Conservation (phyloP, 179 eudicot species). For the Camellia oleifera region DNA sequence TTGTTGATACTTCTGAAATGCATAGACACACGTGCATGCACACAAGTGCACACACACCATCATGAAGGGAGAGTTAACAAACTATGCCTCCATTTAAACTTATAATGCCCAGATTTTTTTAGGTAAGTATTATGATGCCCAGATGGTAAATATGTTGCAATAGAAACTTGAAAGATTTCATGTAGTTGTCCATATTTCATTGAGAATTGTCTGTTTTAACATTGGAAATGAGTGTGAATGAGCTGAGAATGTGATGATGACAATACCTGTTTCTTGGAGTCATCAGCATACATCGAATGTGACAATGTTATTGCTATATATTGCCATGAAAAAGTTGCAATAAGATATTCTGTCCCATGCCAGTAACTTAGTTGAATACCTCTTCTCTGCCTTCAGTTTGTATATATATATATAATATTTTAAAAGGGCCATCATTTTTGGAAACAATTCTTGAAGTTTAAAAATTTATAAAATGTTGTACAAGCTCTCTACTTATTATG, state of each 20-base stretch:
- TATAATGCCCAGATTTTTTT: background rate
- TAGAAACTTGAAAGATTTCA: background rate
- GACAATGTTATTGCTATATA: background rate
- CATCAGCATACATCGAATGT: background rate
- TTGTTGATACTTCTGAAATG: background rate
- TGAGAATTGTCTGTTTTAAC: background rate
- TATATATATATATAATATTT: background rate
- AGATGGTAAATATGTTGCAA: background rate
- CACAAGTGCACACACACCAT: background rate
- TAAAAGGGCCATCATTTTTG: background rate
- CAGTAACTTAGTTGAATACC: background rate
- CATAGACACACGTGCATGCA: background rate
- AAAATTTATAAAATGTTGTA: background rate
- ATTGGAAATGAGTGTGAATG: background rate
- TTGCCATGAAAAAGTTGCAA: background rate
- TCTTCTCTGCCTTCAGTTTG: background rate
- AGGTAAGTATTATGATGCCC: background rate
- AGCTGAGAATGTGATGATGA: background rate
- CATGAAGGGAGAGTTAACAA: background rate
- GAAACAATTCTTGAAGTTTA: background rate
- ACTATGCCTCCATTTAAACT: background rate
- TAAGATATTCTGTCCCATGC: background rate
- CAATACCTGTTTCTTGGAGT: background rate
- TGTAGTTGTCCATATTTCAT: background rate
- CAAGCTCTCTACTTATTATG: background rate